A percentile compares a stretch with the other conserved stretches of the same genome.
Conservation (phyloP, 805 yeast genomes). For the Sugiyamaella valdiviana region DNA sequence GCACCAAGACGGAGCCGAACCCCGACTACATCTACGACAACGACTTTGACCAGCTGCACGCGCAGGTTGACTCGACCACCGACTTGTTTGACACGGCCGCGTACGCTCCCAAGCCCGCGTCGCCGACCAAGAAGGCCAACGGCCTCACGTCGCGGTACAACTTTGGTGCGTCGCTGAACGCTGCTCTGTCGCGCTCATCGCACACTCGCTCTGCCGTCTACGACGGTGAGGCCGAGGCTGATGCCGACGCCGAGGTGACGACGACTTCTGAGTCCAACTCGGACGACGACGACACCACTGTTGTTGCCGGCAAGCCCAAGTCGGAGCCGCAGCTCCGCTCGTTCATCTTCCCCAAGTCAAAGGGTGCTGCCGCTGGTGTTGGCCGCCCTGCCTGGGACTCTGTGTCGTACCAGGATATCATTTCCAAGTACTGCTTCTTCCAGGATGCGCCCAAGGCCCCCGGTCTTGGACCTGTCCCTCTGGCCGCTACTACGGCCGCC, state of each 20-base stretch:
- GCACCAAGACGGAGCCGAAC: slow-evolving; percentile 9
- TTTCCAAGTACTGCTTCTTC: slow-evolving; percentile 37
- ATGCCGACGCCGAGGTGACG: slow-evolving; percentile 4
- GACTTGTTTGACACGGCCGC: slow-evolving; percentile 6
- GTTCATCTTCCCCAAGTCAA: slow-evolving; percentile 3
- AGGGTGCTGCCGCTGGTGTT: not conserved
- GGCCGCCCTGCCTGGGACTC: slow-evolving; percentile 32
- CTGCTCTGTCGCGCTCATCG: slow-evolving; percentile 11
- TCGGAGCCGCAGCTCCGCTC: slow-evolving; percentile 1
- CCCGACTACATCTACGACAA: slow-evolving; percentile 9
- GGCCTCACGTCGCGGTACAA: slow-evolving; percentile 19
- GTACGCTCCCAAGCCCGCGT: not conserved
- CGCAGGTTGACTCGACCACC: not conserved
- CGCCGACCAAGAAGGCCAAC: slow-evolving; percentile 15
- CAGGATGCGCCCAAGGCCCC: slow-evolving; percentile 10
- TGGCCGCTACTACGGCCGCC: too few relatives aligned
- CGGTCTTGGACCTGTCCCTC: too few relatives aligned
- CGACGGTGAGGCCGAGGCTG: slow-evolving; percentile 7
- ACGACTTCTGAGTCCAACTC: slow-evolving; percentile 6
- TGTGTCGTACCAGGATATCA: slow-evolving; percentile 33
- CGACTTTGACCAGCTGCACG: slow-evolving; percentile 11
- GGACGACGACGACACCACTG: slow-evolving; percentile 2
- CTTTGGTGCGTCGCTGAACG: slow-evolving; percentile 18
- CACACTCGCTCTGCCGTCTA: slow-evolving; percentile 1
- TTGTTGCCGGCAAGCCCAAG: not conserved